Evolutionary conservation across 1,284 basidiomycete species (phyloP), one percentile per base, ranked within the genome.

Genomic region (Malassezia vespertilionis): DNA sequence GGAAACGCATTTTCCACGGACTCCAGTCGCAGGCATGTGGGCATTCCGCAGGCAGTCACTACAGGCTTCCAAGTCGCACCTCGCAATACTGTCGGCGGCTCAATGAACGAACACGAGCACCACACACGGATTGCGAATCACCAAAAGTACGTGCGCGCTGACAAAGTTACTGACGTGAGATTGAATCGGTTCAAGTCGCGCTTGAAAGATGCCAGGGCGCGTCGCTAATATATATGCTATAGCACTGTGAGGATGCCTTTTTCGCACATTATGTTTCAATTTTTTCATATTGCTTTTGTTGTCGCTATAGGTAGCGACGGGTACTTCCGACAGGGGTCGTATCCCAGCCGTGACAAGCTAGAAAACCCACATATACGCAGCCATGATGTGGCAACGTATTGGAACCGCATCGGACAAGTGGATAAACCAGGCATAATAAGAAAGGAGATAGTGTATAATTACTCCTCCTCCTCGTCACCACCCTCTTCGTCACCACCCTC

Each of bases 401-500:
- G n/a, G n/a, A n/a, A n/a, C n/a, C n/a, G n/a, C n/a, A n/a, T n/a
- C n/a, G n/a, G n/a, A n/a, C n/a, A n/a, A n/a, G n/a, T n/a, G n/a
- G n/a, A n/a, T n/a, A n/a, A n/a, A n/a, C n/a, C n/a, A n/a, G n/a
- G n/a, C n/a, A n/a, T n/a, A 33, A 8, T 21, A n/a, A 21, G 33
- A 33, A 21, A 33, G 22, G 33, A 18, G 31, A 17, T n/a, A 21
- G 18, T 21, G 33, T 33, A 21, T 21, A 33, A 21, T 28, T 45
- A 28, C 49, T 60, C 53, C 40, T 69, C 62, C 42, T 71, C 67
- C 55, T 95, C 91, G 60, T 89, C 88, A 68, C 84, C 88, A 49
- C 82, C 90, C 44, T 54, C 67, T 35, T 83, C 89, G 54, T 80
- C 89, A 57, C 81, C 90, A 63, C 82, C 88, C 69, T 83, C 86